These are phyloP conservation scores for Starmera amethionina DNA, from an alignment of 805 yeast species.

Conservation along the genomic window DNA sequence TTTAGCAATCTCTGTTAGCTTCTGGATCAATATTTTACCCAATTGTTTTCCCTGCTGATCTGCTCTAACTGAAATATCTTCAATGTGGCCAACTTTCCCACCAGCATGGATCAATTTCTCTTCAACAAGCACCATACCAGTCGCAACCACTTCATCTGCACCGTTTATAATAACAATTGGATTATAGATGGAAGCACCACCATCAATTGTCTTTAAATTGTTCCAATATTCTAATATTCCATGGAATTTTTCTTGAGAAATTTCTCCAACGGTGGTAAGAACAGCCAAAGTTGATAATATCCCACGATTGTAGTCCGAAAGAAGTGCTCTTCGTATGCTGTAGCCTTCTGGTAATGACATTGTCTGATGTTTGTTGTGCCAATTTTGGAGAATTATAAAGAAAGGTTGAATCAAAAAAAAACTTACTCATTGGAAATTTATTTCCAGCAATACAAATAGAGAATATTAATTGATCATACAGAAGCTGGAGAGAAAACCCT, in stretches of 20 bases:
- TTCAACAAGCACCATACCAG: constrained; percentile 77
- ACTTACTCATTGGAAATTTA: neutral
- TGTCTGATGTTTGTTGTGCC: neutral
- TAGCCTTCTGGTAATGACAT: constrained; percentile 53
- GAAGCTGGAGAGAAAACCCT: neutral
- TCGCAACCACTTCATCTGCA: constrained; percentile 54
- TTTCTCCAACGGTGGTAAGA: constrained; percentile 76
- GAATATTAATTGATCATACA: neutral
- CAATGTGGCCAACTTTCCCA: constrained; percentile 88
- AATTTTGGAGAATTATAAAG: neutral
- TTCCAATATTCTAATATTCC: constrained; percentile 52
- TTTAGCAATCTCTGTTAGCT: constrained; percentile 50
- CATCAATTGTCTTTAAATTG: constrained; percentile 17
- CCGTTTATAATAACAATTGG: constrained; percentile 57
- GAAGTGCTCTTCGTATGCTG: constrained; percentile 45
- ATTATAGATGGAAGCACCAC: constrained; percentile 36
- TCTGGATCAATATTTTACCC: constrained; percentile 58
- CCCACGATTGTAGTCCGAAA: constrained; percentile 51
- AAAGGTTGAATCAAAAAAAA: neutral
- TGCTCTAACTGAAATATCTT: constrained; percentile 76
- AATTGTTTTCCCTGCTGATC: constrained; percentile 76
- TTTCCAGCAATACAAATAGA: neutral
- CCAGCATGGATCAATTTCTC: constrained; percentile 74
- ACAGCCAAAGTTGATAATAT: constrained; percentile 53
- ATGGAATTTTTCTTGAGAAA: constrained; percentile 40